phyloP scores from a whole-genome alignment of 2,329 filamentous ascomycete species.

The Chaetomiaceae sp. region DNA sequence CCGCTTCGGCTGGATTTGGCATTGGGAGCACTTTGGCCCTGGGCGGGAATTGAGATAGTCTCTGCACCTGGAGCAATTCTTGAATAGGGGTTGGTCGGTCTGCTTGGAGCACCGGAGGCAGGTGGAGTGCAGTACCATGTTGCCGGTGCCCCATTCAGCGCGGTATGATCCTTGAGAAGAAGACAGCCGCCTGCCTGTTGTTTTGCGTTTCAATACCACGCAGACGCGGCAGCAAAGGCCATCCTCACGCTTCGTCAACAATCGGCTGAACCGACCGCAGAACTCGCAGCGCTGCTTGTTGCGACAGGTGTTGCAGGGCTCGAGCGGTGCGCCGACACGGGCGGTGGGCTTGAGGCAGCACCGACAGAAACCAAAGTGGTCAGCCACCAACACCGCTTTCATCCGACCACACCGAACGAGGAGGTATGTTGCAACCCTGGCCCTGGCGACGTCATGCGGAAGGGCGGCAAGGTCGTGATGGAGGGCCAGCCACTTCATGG shows the following conservation, averaged over 20 bases:
- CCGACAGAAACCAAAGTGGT: background rate
- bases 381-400: background rate
- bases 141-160: too few relatives aligned
- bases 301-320: background rate
- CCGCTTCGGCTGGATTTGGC: background rate
- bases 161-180: too few relatives aligned
- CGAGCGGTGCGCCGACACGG: background rate
- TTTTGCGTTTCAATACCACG: too few relatives aligned
- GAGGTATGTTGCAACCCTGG: too few relatives aligned
- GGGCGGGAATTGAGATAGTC: background rate
- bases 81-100: background rate
- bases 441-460: too few relatives aligned
- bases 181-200: too few relatives aligned
- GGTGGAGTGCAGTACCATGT: too few relatives aligned
- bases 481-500: too few relatives aligned
- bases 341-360: background rate
- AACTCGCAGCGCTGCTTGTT: background rate
- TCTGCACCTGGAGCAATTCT: background rate
- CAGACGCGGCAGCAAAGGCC: too few relatives aligned
- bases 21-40: background rate
- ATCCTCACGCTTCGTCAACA: too few relatives aligned
- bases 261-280: background rate
- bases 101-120: background rate
- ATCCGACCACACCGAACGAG: background rate
- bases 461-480: too few relatives aligned